Conservation (phyloP, 1,139 yeast species). For the Meyerozyma elateridarum region DNA sequence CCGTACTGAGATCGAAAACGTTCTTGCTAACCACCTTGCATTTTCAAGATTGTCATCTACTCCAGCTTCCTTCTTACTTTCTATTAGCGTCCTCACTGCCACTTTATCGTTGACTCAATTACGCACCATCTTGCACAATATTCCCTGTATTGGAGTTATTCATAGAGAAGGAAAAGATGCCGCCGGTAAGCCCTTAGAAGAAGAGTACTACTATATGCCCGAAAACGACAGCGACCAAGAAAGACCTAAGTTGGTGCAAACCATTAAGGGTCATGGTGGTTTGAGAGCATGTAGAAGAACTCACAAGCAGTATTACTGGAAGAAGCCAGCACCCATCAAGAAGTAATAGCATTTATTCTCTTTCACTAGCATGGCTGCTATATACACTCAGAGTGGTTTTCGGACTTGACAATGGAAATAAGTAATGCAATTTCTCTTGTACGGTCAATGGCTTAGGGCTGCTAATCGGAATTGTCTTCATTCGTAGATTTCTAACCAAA, state of each 20-base stretch:
- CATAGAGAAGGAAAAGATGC: constrained; percentile 91
- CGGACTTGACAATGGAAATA: constrained; percentile 26
- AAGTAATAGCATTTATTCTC: constrained; percentile 17
- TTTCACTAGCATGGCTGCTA: too few relatives aligned
- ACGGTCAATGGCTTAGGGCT: constrained; percentile 27
- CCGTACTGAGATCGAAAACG: constrained; percentile 51
- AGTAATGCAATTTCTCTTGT: constrained; percentile 24
- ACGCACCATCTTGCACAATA: constrained; percentile 45
- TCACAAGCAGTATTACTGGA: constrained; percentile 91
- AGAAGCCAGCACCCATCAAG: constrained; percentile 57
- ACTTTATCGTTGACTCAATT: constrained; percentile 43
- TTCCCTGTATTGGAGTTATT: constrained; percentile 73
- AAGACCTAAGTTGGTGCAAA: constrained; percentile 65
- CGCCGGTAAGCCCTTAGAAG: constrained; percentile 90
- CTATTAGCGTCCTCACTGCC: constrained; percentile 50
- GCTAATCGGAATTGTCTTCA: constrained; percentile 17
- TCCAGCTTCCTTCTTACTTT: constrained; percentile 65
- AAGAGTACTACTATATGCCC: constrained; percentile 85
- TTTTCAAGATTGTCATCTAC: constrained; percentile 85
- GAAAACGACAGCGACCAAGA: constrained; percentile 72
- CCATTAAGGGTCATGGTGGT: constrained; percentile 76
- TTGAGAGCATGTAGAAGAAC: constrained; percentile 87
- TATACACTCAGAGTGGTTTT: constrained; percentile 1
- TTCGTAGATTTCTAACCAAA: constrained; percentile 5
- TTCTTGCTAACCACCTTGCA: constrained; percentile 80